Conservation (phyloP, 176 grass and related monocot species). For the Aegilops umbellulata region DNA sequence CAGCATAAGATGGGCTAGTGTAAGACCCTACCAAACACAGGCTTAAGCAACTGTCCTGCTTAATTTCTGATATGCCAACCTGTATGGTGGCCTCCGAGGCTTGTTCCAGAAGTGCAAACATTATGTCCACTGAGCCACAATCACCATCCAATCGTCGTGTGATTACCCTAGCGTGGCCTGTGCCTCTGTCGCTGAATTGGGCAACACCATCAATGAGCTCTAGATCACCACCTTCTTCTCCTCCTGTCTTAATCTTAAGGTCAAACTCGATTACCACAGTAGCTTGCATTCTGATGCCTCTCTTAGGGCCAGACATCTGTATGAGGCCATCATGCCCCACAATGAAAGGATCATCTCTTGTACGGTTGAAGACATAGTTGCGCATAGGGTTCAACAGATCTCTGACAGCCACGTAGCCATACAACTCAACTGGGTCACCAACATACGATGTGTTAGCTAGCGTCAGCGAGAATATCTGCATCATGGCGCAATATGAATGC, state of each 20-base stretch:
- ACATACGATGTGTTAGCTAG: neutral
- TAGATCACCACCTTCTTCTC: neutral
- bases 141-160: neutral
- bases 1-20: neutral
- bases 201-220: neutral
- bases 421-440: neutral
- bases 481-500: neutral
- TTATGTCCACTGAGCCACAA: neutral
- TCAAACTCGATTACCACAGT: neutral
- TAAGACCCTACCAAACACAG: neutral
- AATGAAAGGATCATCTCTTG: neutral
- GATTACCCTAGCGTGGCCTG: neutral
- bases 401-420: neutral
- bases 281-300: neutral
- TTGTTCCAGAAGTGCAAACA: neutral
- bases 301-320: neutral
- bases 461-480: neutral
- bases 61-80: neutral
- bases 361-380: neutral
- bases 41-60: neutral
- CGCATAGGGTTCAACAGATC: neutral
- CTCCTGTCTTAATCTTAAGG: too few relatives aligned
- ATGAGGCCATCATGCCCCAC: neutral
- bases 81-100: neutral
- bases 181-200: neutral